phyloP scores from a whole-genome alignment of 225 moss, liverwort and hornwort genomes.

The Polytrichum commune region DNA sequence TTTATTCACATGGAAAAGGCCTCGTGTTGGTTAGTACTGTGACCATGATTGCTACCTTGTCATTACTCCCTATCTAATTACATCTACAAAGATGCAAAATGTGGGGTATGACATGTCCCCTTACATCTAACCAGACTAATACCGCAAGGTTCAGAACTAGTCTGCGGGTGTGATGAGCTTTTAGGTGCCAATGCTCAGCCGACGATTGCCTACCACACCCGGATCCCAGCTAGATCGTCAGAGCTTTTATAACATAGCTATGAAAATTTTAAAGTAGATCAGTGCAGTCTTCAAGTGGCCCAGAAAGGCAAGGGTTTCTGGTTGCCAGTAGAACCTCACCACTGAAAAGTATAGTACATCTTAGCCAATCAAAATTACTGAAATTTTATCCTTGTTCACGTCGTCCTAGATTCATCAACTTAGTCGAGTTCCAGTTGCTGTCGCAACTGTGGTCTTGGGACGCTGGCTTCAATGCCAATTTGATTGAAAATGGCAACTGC shows the following conservation, averaged over 20 bases:
- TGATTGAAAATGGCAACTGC: background rate
- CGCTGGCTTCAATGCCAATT: background rate
- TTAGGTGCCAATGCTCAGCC: background rate
- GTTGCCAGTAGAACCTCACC: background rate
- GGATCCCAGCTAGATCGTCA: background rate
- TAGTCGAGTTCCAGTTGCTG: background rate
- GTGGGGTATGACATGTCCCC: background rate
- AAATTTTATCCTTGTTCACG: background rate
- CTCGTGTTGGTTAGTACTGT: too few species aligned
- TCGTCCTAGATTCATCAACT: background rate
- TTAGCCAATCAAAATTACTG: background rate
- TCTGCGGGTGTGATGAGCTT: too few species aligned
- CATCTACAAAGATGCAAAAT: constrained; percentile 1
- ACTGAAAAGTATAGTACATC: background rate
- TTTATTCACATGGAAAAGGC: too few species aligned
- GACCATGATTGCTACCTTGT: too few species aligned
- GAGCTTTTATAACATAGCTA: background rate
- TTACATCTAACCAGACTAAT: too few species aligned
- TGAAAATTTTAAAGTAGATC: background rate
- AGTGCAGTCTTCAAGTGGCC: background rate
- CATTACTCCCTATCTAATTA: background rate
- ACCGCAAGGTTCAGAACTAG: too few species aligned
- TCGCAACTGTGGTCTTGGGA: background rate
- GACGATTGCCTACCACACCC: background rate
- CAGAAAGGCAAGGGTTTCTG: background rate